Evolutionary conservation across 164 flowering plant genomes (phyloP).

Genomic region (Aristolochia fimbriata): DNA sequence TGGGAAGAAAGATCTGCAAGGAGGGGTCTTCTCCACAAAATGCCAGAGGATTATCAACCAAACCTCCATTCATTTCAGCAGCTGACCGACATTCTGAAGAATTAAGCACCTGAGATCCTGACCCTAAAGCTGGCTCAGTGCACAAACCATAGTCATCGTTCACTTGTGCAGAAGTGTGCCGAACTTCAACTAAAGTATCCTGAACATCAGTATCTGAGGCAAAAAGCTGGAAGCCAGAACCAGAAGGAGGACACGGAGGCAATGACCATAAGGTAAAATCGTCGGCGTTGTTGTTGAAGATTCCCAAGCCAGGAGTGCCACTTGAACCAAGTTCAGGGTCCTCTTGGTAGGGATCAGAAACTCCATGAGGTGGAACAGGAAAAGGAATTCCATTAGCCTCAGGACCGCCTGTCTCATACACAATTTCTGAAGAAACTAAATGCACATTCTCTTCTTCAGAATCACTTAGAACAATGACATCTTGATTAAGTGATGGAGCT

Average conservation of each 20-base stretch:
- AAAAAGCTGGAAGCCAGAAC: constrained; percentile 60
- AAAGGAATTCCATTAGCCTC: constrained; percentile 31
- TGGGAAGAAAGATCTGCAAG: constrained; percentile 80
- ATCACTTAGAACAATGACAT: constrained; percentile 86
- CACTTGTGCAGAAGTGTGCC: constrained; percentile 30
- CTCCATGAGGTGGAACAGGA: constrained; percentile 33
- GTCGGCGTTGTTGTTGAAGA: constrained; percentile 39
- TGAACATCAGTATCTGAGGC: constrained; percentile 52
- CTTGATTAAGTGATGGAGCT: constrained; percentile 30
- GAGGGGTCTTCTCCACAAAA: constrained; percentile 73
- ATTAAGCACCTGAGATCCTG: constrained; percentile 34
- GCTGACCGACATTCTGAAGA: constrained; percentile 33
- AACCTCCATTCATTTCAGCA: constrained; percentile 34
- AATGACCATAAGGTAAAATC: constrained; percentile 59
- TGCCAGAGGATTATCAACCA: constrained; percentile 71
- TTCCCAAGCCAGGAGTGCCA: constrained; percentile 37
- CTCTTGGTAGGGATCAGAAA: constrained; percentile 39
- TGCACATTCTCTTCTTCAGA: constrained; percentile 76
- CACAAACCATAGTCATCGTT: constrained; percentile 44
- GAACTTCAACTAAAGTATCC: constrained; percentile 43
- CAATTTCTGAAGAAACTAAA: constrained; percentile 30
- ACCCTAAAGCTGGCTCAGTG: constrained; percentile 31
- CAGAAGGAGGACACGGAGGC: constrained; percentile 42
- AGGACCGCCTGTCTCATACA: constrained; percentile 20
- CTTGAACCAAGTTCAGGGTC: constrained; percentile 33